These are phyloP conservation scores for Phaeosphaeria sp. DNA, from an alignment of 2,329 filamentous ascomycete species.

Conservation along the genomic window DNA sequence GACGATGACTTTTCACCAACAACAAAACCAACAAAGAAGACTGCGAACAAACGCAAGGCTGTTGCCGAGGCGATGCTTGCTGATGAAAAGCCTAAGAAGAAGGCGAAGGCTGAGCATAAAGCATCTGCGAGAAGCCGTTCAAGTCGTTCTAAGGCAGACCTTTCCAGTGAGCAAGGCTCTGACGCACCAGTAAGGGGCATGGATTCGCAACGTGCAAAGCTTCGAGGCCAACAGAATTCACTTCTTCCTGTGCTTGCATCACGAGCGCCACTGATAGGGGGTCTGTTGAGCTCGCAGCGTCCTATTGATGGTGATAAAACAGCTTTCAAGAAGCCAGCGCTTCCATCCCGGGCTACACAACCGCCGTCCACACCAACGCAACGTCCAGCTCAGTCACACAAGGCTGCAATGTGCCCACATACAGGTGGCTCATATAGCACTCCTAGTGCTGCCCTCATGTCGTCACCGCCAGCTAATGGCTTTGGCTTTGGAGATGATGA, in stretches of 20 bases:
- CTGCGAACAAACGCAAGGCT: background rate
- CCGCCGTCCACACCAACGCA: conserved; percentile 22
- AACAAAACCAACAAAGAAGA: conserved; percentile 6
- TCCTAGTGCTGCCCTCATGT: conserved; percentile 2
- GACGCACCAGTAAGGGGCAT: background rate
- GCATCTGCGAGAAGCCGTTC: background rate
- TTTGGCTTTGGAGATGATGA: conserved; percentile 7
- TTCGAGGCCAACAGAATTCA: background rate
- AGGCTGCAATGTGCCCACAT: background rate
- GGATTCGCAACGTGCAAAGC: background rate
- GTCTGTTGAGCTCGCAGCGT: conserved; percentile 14
- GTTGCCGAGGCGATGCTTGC: background rate
- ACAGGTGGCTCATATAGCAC: conserved; percentile 4
- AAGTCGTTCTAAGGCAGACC: conserved; percentile 2
- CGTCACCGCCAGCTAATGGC: conserved; percentile 20
- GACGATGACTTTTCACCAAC: conserved; percentile 1
- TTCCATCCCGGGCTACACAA: conserved; percentile 11
- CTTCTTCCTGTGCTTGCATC: conserved; percentile 3
- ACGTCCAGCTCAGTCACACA: background rate
- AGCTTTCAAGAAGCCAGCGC: conserved; percentile 26
- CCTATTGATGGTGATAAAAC: background rate
- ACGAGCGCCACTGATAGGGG: conserved; percentile 20
- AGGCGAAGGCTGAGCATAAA: background rate
- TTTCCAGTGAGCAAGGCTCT: background rate
- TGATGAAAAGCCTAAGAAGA: conserved; percentile 3